These are phyloP conservation scores for Termitomyces sp. DNA, from an alignment of 768 basidiomycete species.

Conservation along the genomic window DNA sequence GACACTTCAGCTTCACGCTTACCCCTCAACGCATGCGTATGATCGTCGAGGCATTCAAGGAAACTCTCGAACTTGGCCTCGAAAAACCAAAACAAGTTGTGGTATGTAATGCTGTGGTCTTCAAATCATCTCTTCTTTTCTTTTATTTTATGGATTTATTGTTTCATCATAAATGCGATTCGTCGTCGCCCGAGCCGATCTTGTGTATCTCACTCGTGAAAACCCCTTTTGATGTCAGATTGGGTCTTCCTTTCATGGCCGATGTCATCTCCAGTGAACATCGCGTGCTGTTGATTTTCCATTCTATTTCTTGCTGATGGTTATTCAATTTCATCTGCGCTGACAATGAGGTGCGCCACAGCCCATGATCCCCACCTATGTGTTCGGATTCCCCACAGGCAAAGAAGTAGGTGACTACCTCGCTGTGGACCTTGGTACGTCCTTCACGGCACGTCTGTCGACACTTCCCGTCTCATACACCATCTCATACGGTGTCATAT, in stretches of 20 bases:
- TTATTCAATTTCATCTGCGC: background rate
- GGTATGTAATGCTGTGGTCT: constrained; percentile 51
- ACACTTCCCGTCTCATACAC: background rate
- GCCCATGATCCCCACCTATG: constrained; percentile 97
- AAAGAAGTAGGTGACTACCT: constrained; percentile 88
- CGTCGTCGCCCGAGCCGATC: background rate
- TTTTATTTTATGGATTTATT: background rate
- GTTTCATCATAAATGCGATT: constrained; percentile 1
- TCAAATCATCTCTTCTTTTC: background rate
- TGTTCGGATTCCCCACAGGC: constrained; percentile 94
- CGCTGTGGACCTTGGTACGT: constrained; percentile 82
- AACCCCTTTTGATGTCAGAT: background rate
- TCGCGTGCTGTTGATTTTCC: background rate
- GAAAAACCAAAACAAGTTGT: constrained; percentile 82
- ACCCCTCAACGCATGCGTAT: constrained; percentile 93
- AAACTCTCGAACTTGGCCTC: constrained; percentile 84
- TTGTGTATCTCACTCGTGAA: background rate
- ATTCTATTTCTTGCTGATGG: background rate
- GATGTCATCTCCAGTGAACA: background rate
- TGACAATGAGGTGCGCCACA: constrained; percentile 27
- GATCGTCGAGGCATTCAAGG: constrained; percentile 96
- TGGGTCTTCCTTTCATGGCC: background rate
- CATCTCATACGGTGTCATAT: constrained; percentile 2
- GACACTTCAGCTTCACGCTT: constrained; percentile 64
- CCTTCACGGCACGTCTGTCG: background rate